Evolutionary conservation across 2,329 filamentous ascomycete species (phyloP).

Genomic region (Arthrobotrys sinensis): DNA sequence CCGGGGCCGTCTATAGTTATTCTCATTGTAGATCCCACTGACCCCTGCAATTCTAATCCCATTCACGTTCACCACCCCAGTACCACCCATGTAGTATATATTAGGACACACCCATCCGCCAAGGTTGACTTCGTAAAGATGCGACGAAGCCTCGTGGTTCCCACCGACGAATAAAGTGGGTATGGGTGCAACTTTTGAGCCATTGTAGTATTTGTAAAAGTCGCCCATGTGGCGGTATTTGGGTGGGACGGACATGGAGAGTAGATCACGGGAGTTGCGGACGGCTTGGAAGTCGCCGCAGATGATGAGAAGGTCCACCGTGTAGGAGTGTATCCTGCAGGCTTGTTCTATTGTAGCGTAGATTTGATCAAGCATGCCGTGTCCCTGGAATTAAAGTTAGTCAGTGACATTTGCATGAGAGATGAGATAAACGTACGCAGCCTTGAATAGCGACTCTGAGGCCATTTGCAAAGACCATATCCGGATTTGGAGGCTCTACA

Average conservation of each 20-base stretch:
- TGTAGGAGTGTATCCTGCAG: slow-evolving; percentile 71
- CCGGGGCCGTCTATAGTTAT: slow-evolving; percentile 87
- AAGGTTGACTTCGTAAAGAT: slow-evolving; percentile 91
- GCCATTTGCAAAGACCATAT: slow-evolving; percentile 66
- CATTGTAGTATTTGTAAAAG: slow-evolving; percentile 94
- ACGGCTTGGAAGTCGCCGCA: slow-evolving; percentile 96
- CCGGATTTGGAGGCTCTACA: slow-evolving; percentile 26
- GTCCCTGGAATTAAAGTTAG: slow-evolving; percentile 75
- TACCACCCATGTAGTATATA: slow-evolving; percentile 96
- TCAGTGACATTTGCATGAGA: slow-evolving; percentile 37
- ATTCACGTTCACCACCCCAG: slow-evolving; percentile 87
- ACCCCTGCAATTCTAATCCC: slow-evolving; percentile 89
- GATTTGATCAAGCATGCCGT: slow-evolving; percentile 91
- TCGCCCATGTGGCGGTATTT: slow-evolving; percentile 93
- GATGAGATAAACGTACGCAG: slow-evolving; percentile 75
- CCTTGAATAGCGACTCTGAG: slow-evolving; percentile 88
- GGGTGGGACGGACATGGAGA: slow-evolving; percentile 87
- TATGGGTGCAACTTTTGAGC: slow-evolving; percentile 82
- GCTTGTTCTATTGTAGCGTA: slow-evolving; percentile 83
- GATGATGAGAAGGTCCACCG: slow-evolving; percentile 91
- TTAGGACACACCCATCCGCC: slow-evolving; percentile 97
- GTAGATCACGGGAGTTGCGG: slow-evolving; percentile 88
- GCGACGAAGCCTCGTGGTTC: slow-evolving; percentile 93
- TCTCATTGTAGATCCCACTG: slow-evolving; percentile 95
- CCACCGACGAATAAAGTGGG: slow-evolving; percentile 93